A percentile compares a stretch with the other conserved stretches of the same genome.
phyloP scores from a whole-genome alignment of 2,329 filamentous ascomycete genomes.

The Neodidymelliopsis sp. region DNA sequence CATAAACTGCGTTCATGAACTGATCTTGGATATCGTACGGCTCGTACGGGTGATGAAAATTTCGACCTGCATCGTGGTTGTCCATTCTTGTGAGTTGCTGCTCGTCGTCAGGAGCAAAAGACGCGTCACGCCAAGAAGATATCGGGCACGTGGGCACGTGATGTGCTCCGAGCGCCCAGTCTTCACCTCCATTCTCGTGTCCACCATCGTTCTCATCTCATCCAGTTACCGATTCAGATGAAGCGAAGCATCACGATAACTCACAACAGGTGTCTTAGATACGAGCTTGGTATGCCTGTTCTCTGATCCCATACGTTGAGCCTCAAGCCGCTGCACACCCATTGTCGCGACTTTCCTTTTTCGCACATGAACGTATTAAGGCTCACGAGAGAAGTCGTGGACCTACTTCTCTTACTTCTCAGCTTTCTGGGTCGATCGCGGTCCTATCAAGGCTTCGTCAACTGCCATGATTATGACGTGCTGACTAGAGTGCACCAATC shows the following conservation, averaged over 20 bases:
- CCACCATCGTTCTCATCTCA: background rate
- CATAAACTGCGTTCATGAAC: slow-evolving; percentile 86
- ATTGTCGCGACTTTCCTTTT: too few species aligned
- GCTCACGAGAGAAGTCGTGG: too few species aligned
- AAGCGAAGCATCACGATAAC: too few species aligned
- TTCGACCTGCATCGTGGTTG: slow-evolving; percentile 30
- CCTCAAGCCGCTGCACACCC: too few species aligned
- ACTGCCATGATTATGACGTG: slow-evolving; percentile 10
- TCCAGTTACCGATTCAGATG: too few species aligned
- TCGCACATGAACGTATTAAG: too few species aligned
- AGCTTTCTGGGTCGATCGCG: too few species aligned
- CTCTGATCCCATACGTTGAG: too few species aligned
- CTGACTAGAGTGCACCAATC: slow-evolving; percentile 9
- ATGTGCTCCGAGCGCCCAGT: background rate
- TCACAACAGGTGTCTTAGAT: too few species aligned
- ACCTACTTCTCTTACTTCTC: too few species aligned
- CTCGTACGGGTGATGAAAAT: slow-evolving; percentile 87
- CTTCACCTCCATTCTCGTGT: background rate
- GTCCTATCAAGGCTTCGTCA: slow-evolving; percentile 9
- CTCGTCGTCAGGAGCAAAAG: background rate
- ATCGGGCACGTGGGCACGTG: slow-evolving; percentile 5
- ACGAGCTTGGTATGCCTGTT: too few species aligned
- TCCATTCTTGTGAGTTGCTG: slow-evolving; percentile 24
- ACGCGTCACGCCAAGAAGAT: background rate
- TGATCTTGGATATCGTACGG: slow-evolving; percentile 88